Base-by-base conservation (phyloP, 176 grass and related monocot genomes). In the Rhynchospora pubera region DNA sequence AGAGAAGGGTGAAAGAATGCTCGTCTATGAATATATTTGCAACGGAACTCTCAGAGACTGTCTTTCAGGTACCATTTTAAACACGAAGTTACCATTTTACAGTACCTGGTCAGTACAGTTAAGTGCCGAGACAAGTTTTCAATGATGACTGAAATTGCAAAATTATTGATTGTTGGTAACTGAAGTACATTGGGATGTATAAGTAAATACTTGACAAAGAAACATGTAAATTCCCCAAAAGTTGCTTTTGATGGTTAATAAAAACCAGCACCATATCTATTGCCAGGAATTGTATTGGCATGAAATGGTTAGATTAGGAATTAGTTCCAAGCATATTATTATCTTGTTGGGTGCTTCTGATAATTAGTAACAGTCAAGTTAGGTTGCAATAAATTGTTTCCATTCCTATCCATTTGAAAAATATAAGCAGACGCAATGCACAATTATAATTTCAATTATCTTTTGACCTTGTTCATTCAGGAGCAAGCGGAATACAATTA, bases 1-100 rank as follows among this genome's bases (percentile, higher is more conserved):
- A 18, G 92, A 94, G 34, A 94, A 98, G 83, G 87, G 86, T 0
- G 92, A 98, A 79, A 85, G 71, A 86, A 94, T 94, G 87, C 87
- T 98, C 67, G 90, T 98, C 26, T 94, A 98, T 0, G 90, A 98
- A 86, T 93, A 88, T 80, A 69, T 98, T 68, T 39, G 79, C 10
- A 98, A 88, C 52, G 95, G 95, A 83, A 87, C 88, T 26, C 81
- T 98, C 83, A 89, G 81, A 6, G 92, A 94, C 11, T 68, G 88
- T 42, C 59, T 98, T 23, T 98, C 90, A 30, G 95, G 92, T 98
- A 85, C 26, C 22, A 59, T n/a, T n/a, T n/a, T n/a, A n/a, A n/a
- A n/a, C n/a, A n/a, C n/a, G n/a, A n/a, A n/a, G n/a, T n/a, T n/a
- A n/a, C n/a, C n/a, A n/a, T 65, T 45, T 47, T 60, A 24, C 80